A percentile compares a stretch with the other conserved stretches of the same genome.
phyloP scores from a whole-genome alignment of 768 basidiomycete genomes.

The Cystofilobasidium macerans region DNA sequence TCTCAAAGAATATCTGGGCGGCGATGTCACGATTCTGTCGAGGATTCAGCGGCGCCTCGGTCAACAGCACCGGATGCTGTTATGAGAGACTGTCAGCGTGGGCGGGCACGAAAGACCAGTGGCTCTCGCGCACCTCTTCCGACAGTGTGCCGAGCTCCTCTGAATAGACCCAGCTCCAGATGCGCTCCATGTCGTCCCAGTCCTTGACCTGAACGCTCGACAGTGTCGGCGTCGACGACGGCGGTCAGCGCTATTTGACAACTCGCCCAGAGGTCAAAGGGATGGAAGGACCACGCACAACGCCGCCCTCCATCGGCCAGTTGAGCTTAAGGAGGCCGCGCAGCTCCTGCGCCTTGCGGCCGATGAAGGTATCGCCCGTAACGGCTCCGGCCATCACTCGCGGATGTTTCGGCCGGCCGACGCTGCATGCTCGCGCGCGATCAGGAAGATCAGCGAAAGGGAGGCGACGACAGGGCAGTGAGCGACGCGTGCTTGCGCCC shows the following conservation, averaged over 20 bases:
- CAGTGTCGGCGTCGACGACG: too few relatives aligned
- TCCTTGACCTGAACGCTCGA: slow-evolving; percentile 48
- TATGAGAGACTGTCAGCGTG: not conserved
- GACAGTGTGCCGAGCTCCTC: slow-evolving; percentile 90
- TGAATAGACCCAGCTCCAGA: slow-evolving; percentile 96
- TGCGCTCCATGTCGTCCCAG: slow-evolving; percentile 99
- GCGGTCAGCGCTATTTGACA: too few relatives aligned
- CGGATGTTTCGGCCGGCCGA: slow-evolving; percentile 93
- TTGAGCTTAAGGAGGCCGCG: slow-evolving; percentile 93
- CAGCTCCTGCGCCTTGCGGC: slow-evolving; percentile 86
- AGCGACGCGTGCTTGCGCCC: too few relatives aligned
- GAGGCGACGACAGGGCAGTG: too few relatives aligned
- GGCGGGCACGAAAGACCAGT: not conserved
- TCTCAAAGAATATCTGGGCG: slow-evolving; percentile 98
- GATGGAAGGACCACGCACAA: slow-evolving; percentile 45
- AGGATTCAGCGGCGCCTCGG: slow-evolving; percentile 95
- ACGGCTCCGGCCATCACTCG: slow-evolving; percentile 90
- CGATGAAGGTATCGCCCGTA: slow-evolving; percentile 94
- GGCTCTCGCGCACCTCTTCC: slow-evolving; percentile 62
- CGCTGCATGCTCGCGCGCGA: slow-evolving; percentile 44
- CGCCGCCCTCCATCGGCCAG: slow-evolving; percentile 98
- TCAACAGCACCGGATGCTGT: slow-evolving; percentile 92
- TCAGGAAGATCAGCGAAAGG: slow-evolving; percentile 25
- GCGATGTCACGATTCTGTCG: slow-evolving; percentile 90
- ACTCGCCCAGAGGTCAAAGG: not conserved